Conservation (phyloP, 1,139 yeast genomes). For the Saccharomyces hybrid region DNA sequence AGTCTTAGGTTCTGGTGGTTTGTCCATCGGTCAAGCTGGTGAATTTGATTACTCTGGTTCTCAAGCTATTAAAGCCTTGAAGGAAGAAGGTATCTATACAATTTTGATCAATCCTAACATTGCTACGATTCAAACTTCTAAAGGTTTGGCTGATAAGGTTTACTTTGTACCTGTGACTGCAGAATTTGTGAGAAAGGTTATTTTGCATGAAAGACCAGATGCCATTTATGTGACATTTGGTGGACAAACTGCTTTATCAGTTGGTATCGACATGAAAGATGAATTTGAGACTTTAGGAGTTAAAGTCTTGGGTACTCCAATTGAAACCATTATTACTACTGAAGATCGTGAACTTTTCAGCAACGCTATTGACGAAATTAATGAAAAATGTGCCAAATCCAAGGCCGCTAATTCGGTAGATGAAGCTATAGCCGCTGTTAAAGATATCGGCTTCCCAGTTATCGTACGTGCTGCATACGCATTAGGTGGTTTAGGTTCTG, state of each 20-base stretch:
- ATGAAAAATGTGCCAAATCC: slow-evolving; percentile 90
- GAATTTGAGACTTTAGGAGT: slow-evolving; percentile 90
- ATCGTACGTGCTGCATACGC: slow-evolving; percentile 98
- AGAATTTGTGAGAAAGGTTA: slow-evolving; percentile 92
- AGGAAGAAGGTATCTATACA: slow-evolving; percentile 95
- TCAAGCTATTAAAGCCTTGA: slow-evolving; percentile 87
- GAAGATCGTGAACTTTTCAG: slow-evolving; percentile 97
- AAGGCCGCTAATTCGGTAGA: slow-evolving; percentile 71
- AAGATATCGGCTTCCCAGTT: slow-evolving; percentile 86
- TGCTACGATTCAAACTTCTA: slow-evolving; percentile 97
- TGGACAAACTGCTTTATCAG: slow-evolving; percentile 95
- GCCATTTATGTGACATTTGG: slow-evolving; percentile 96
- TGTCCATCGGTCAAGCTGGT: slow-evolving; percentile 98
- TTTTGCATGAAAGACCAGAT: slow-evolving; percentile 90
- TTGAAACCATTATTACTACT: slow-evolving; percentile 90
- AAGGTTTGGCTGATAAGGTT: slow-evolving; percentile 95
- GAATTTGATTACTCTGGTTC: slow-evolving; percentile 98
- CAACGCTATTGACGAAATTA: slow-evolving; percentile 86
- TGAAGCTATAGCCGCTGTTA: slow-evolving; percentile 81
- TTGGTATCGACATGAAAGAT: slow-evolving; percentile 91
- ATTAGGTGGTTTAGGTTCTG: slow-evolving; percentile 96
- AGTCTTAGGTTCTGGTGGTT: slow-evolving; percentile 97
- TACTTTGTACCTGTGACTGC: slow-evolving; percentile 95
- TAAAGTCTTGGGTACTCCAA: slow-evolving; percentile 91
- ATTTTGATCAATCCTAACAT: slow-evolving; percentile 93